A percentile compares a stretch with the other conserved stretches of the same genome.
Evolutionary conservation across 345 rosid genomes (phyloP).

Genomic region (Euphorbia lathyris): DNA sequence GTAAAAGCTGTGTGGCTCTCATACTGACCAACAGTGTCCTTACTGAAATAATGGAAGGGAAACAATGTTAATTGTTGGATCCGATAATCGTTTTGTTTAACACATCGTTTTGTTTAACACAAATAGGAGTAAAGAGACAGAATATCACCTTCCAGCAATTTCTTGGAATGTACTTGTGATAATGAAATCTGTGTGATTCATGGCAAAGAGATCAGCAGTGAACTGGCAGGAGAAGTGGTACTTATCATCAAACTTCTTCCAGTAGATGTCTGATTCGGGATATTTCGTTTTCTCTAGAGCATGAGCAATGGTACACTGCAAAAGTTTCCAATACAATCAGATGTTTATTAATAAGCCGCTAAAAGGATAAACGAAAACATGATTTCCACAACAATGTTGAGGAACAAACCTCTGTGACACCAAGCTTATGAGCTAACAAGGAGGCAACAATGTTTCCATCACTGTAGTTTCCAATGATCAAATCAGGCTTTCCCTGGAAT

Average conservation of each 20-base stretch:
- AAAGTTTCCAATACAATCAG: conserved; percentile 1
- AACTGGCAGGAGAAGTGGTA: conserved; percentile 96
- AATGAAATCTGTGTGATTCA: conserved; percentile 97
- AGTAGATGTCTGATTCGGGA: conserved; percentile 92
- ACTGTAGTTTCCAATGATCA: conserved; percentile 91
- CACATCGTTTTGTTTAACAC: background rate
- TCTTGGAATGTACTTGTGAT: conserved; percentile 98
- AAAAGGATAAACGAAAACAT: background rate
- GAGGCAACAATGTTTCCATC: conserved; percentile 96
- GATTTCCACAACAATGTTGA: background rate
- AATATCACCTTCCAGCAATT: conserved; percentile 84
- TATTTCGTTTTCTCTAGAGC: conserved; percentile 96
- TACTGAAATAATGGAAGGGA: conserved; percentile 39
- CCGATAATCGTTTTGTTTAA: no score
- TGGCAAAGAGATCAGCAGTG: conserved; percentile 88
- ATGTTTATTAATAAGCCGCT: background rate
- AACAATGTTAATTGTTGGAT: background rate
- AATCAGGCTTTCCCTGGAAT: conserved; percentile 87
- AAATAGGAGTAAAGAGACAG: background rate
- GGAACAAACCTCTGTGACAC: conserved; percentile 81
- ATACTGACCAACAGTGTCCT: conserved; percentile 85
- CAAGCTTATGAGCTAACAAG: conserved; percentile 76
- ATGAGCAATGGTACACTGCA: conserved; percentile 93
- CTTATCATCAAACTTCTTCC: conserved; percentile 88
- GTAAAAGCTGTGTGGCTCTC: conserved; percentile 93